phyloP scores from a whole-genome alignment of 208 protist genomes.

The Vickermania ingenoplastis region DNA sequence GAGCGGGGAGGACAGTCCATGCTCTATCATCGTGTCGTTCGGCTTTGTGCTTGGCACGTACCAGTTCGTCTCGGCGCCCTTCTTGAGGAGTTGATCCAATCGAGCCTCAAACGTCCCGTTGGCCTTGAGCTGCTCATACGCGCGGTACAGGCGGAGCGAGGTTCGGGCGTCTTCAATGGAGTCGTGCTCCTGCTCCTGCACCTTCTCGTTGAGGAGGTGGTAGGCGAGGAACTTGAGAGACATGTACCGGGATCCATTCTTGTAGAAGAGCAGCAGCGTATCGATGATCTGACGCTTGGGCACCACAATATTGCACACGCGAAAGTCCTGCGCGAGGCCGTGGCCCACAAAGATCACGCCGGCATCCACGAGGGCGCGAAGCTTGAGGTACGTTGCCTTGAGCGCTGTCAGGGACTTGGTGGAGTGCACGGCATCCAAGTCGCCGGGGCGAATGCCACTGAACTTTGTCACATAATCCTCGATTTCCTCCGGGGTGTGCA shows the following conservation, averaged over 20 bases:
- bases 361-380: constrained; percentile 88
- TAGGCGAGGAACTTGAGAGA: constrained; percentile 93
- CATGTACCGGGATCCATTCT: constrained; percentile 80
- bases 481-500: constrained; percentile 80
- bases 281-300: constrained; percentile 94
- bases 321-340: constrained; percentile 93
- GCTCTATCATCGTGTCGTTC: too few relatives aligned
- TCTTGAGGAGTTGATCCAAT: constrained; percentile 75
- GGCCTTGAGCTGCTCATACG: constrained; percentile 63
- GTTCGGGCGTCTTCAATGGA: constrained; percentile 93
- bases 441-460: constrained; percentile 92
- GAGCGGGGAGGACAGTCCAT: too few relatives aligned
- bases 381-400: constrained; percentile 92
- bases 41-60: constrained; percentile 41
- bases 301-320: constrained; percentile 94
- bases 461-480: constrained; percentile 88
- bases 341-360: constrained; percentile 94
- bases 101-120: constrained; percentile 72
- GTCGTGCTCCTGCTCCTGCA: constrained; percentile 94
- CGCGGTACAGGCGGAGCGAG: constrained; percentile 87
- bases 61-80: constrained; percentile 86
- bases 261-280: constrained; percentile 93
- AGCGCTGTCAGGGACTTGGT: constrained; percentile 89
- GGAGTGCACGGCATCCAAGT: constrained; percentile 89
- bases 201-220: constrained; percentile 87